Evolutionary conservation across 805 yeast genomes (phyloP), one percentile per base, ranked within the genome.

Genomic region (Schwanniomyces sp.): DNA sequence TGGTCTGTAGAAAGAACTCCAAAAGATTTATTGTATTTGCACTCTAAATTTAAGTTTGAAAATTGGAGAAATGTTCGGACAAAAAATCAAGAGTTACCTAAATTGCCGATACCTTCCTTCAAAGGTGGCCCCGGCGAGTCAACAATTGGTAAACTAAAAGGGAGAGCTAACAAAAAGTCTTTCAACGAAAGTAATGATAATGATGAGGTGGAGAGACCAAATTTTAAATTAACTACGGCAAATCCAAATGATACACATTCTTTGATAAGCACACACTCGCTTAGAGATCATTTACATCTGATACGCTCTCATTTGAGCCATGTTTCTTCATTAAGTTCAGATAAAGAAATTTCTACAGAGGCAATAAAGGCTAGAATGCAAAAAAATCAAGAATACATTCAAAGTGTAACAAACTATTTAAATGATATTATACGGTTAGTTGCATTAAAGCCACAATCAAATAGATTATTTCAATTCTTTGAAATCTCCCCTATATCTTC

Each of bases 401-500:
- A 66, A 46, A 75, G 72, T 17, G 69, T 94, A 38, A 91, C 87
- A 54, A 71, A 74, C 4, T 94, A 91, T 61, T 73, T 94, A 46
- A 79, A 81, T 40, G 75, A 78, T 14, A 67, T 94, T 50, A 76
- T 86, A 45, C 66, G 74, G 14, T 69, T 78, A 4, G 76, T 88
- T 41, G 78, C 85, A 1, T 75, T 90, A 58, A 79, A 85, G 43
- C 89, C 96, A 0, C 96, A 89, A 57, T 84, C 95, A 0, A 91
- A 90, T 59, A 75, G 86, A 49, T 62, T 94, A 9, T 86, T 94
- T 57, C 91, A 86, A 51, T 94, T 94, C 62, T 81, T 92, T 50
- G 99, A 94, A 58, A 69, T 94, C 12, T 91, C 97, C 0, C 95
- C 96, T 0, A 79, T 94, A 53, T 88, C 96, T 6, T 82, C 94